Conservation (phyloP, 2,329 filamentous ascomycete genomes). For the Penicillium sp. region DNA sequence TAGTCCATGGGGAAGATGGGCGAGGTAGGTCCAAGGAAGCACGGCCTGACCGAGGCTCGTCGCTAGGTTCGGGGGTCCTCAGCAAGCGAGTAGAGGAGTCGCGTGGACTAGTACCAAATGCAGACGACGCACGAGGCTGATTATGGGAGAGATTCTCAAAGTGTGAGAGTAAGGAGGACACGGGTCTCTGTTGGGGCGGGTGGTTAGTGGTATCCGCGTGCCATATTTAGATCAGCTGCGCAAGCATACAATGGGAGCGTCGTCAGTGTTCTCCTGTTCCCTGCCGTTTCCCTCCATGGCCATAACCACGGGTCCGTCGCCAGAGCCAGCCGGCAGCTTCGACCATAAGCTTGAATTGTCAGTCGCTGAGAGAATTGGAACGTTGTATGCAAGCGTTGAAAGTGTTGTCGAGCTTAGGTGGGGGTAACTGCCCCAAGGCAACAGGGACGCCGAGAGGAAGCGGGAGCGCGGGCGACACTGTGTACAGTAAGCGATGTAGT, state of each 20-base stretch:
- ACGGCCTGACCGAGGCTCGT: slow-evolving; percentile 38
- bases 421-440: slow-evolving; percentile 8
- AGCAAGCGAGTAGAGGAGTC: slow-evolving; percentile 36
- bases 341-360: slow-evolving; percentile 36
- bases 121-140: slow-evolving; percentile 35
- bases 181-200: slow-evolving; percentile 44
- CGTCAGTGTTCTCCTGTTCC: slow-evolving; percentile 41
- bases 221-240: slow-evolving; percentile 16
- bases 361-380: slow-evolving; percentile 11
- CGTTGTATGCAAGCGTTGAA: neutral
- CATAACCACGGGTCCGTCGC: slow-evolving; percentile 33
- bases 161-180: slow-evolving; percentile 54
- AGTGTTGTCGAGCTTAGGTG: slow-evolving; percentile 12
- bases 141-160: slow-evolving; percentile 52
- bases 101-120: slow-evolving; percentile 31
- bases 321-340: slow-evolving; percentile 23
- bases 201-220: slow-evolving; percentile 21
- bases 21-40: slow-evolving; percentile 50
- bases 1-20: slow-evolving; percentile 44
- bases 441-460: slow-evolving; percentile 18
- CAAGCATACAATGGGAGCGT: slow-evolving; percentile 42
- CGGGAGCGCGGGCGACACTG: slow-evolving; percentile 1
- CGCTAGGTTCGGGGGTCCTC: slow-evolving; percentile 37
- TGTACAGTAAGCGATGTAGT: slow-evolving; percentile 18
- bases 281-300: slow-evolving; percentile 43